A percentile compares a stretch with the other conserved stretches of the same genome.
Evolutionary conservation across 2,329 filamentous ascomycete species (phyloP).

Genomic region (Epichloe typhina): DNA sequence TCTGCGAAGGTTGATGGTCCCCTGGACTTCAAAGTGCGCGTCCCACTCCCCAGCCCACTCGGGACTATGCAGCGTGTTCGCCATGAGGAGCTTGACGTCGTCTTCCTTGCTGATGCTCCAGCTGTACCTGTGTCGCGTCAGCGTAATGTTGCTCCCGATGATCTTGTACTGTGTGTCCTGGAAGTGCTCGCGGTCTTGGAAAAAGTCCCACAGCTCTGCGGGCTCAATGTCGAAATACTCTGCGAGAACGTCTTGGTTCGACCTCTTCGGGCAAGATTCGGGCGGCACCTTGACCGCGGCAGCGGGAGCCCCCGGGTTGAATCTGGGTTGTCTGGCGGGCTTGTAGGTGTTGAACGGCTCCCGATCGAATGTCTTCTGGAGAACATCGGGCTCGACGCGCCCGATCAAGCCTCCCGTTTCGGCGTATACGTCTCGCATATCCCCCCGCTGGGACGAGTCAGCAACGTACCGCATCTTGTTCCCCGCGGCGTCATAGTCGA

Average conservation of each 20-base stretch:
- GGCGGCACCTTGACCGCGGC: background rate
- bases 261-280: background rate
- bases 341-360: background rate
- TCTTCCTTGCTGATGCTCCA: constrained; percentile 9
- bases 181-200: constrained; percentile 4
- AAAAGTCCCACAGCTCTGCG: constrained; percentile 4
- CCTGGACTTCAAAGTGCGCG: constrained; percentile 9
- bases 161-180: constrained; percentile 6
- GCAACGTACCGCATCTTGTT: background rate
- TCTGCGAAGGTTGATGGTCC: constrained; percentile 11
- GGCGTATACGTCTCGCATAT: background rate
- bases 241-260: constrained; percentile 1
- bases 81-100: constrained; percentile 11
- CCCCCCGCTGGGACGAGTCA: background rate
- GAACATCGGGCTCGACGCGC: background rate
- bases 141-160: constrained; percentile 8
- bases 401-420: background rate
- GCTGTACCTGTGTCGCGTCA: constrained; percentile 8
- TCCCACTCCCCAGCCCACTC: constrained; percentile 14
- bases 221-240: constrained; percentile 5
- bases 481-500: background rate
- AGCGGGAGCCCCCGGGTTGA: too few species aligned
- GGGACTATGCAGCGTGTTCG: constrained; percentile 10
- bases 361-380: background rate
- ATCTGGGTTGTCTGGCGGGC: background rate